Base-by-base conservation (phyloP, 371 early-diverging fungal species). In the Dichotomocladium elegans region DNA sequence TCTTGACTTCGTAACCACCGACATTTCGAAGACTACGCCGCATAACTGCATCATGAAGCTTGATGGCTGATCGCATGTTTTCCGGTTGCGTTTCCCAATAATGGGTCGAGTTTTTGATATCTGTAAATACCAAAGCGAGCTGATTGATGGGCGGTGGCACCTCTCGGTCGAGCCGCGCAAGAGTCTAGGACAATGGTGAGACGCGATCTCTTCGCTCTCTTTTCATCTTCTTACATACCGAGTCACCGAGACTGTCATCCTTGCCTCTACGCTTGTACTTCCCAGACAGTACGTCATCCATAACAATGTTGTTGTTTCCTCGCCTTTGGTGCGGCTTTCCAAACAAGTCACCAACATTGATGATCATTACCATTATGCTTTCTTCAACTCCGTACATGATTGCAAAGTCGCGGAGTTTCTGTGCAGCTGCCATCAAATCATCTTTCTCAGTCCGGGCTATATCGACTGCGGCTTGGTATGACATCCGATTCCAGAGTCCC, bases 1-100 rank as follows among this genome's bases (percentile, higher is more conserved):
- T 96, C 64, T 96, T 96, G 35, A 97, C 97, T 64, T 97, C 97
- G 61, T 96, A 97, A n/a, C 97, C 97, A 41, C 94, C 93, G 24
- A 87, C 84, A 37, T 79, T 82, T 29, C 90, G 82, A 41, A 97
- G 73, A 28, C 87, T 81, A 42, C 89, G 80, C 21, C 96, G 79
- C 92, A 97, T 93, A 11, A 88, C 80, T 7, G 68, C 61, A 66
- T 95, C 94, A 66, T 97, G 97, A 22, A 88, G 83, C 70, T 91
- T 89, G 70, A 93, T 90, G 3, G 95, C 92, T 28, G 83, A 76
- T 22, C 88, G 83, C 97, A 97, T 97, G 11, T 90, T 90, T 15
- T 81, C 80, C 0, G 87, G 87, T 30, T 88, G 80, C 15, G 81
- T 91, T 61, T 95, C 94, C 97, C 97, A 97, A n/a, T 94, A 78